These are phyloP conservation scores for Hypomyces perniciosus DNA, from an alignment of 2,329 filamentous ascomycete genomes.

Conservation along the genomic window DNA sequence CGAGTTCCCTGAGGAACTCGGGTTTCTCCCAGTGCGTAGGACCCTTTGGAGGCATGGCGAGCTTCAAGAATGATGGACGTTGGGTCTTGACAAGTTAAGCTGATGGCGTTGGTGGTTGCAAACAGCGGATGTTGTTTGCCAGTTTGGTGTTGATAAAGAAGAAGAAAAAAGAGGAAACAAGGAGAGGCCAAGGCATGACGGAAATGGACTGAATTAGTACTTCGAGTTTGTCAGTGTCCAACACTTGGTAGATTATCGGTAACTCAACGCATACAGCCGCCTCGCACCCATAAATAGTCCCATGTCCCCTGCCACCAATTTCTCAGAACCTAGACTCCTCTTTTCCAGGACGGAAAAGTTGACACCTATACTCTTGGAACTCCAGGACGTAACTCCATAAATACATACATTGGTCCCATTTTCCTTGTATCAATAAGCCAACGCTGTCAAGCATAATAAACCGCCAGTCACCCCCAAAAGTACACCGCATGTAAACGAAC, in stretches of 20 bases:
- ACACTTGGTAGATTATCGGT: no score
- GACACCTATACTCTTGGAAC: background rate
- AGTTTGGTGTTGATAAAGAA: background rate
- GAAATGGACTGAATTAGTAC: no score
- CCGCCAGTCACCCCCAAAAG: no score
- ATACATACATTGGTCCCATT: background rate
- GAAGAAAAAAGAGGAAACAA: background rate
- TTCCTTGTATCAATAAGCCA: background rate
- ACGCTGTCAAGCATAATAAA: no score
- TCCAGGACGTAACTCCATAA: background rate
- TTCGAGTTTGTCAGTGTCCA: no score
- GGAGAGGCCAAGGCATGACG: no score
- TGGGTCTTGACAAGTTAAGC: background rate
- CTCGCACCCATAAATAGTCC: no score
- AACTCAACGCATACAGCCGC: no score
- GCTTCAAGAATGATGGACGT: background rate
- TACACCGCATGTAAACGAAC: no score
- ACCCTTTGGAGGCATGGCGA: slow-evolving; percentile 8
- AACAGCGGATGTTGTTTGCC: background rate
- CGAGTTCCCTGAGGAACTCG: slow-evolving; percentile 29
- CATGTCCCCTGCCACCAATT: no score
- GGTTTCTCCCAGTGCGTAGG: slow-evolving; percentile 25
- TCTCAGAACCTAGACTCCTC: no score
- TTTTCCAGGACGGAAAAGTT: background rate
- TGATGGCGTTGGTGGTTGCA: background rate